Evolutionary conservation across 2,329 filamentous ascomycete species (phyloP).

Genomic region (Endoconidiophora laricicola): DNA sequence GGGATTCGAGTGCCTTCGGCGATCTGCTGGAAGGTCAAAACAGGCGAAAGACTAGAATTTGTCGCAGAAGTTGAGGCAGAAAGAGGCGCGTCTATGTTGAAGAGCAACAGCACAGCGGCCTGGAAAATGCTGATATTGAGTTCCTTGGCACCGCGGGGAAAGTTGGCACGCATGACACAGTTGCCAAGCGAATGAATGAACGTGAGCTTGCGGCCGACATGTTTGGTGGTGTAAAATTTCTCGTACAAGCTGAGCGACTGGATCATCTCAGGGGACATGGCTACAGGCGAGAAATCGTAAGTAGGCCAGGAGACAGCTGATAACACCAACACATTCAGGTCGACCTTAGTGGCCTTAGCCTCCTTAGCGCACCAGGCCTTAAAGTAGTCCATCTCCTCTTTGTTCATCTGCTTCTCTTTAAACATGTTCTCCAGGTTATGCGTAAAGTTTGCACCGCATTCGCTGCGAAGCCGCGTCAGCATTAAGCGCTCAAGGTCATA

Average conservation of each 20-base stretch:
- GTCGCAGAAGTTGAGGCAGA: conserved; percentile 22
- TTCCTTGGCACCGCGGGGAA: conserved; percentile 69
- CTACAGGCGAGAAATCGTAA: conserved; percentile 58
- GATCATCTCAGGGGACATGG: conserved; percentile 59
- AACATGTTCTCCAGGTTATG: conserved; percentile 99
- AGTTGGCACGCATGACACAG: conserved; percentile 67
- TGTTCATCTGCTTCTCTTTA: conserved; percentile 86
- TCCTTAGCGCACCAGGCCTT: conserved; percentile 38
- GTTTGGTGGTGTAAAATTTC: conserved; percentile 71
- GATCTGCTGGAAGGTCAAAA: conserved; percentile 59
- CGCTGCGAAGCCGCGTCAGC: conserved; percentile 76
- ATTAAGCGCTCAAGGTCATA: conserved; percentile 93
- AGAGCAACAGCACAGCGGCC: conserved; percentile 75
- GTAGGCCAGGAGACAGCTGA: conserved; percentile 85
- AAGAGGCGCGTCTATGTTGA: conserved; percentile 42
- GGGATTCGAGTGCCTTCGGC: conserved; percentile 56
- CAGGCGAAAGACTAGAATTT: neutral
- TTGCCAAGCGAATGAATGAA: conserved; percentile 94
- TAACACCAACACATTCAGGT: conserved; percentile 72
- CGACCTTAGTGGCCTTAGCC: conserved; percentile 17
- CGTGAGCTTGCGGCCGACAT: conserved; percentile 67
- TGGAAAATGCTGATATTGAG: conserved; percentile 84
- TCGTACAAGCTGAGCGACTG: conserved; percentile 71
- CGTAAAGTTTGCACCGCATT: conserved; percentile 87
- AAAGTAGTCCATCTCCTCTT: conserved; percentile 86